Base-by-base conservation (phyloP, 2,329 filamentous ascomycete species). In the Beauveria asiatica region DNA sequence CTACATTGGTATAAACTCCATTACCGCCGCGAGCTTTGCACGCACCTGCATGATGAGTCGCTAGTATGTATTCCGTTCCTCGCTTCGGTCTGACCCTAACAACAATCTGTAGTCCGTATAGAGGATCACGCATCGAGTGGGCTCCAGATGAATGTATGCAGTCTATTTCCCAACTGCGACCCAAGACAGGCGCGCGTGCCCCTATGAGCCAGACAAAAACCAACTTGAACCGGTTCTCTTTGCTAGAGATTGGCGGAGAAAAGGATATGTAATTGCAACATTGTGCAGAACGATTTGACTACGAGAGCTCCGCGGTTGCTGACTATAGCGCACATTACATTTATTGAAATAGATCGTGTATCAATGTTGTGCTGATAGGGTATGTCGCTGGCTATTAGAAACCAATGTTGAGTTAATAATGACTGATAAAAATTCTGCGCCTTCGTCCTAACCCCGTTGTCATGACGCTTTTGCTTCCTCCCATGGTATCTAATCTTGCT, bases 21-120 rank as follows among this genome's bases (percentile, higher is more conserved):
- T 95, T 10, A 81, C 87, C 67, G 86, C 88, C 63, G 88, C 90
- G 11, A 80, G 90, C 57, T 90, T 87, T 72, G 89, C 90, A 9
- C 82, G 84, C 19, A 89, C 83, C 10, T 94, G 90, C 74, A 89
- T 95, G 87, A 86, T 88, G 82, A 84, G 80, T 64, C 75, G 79
- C 58, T 64, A 65, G 80, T 83, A 70, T 69, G 79, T 17, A 21
- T 2, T 37, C 16, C 17, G 3, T 21, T 9, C 16, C 50, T 62
- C 63, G 42, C 56, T 56, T 2, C 23, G 1, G 46, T 23, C 27
- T 21, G 25, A 30, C 16, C n/a, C 42, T 72, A 71, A 50, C n/a
- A 19, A 63, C 4, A 21, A 78, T 74, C 60, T 71, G 74, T 60
- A 83, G 82, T 16, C 80, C 79, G 33, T 95, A 94, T 75, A 90